Conservation (phyloP, 345 rosid genomes). For the Citrus reticulata region DNA sequence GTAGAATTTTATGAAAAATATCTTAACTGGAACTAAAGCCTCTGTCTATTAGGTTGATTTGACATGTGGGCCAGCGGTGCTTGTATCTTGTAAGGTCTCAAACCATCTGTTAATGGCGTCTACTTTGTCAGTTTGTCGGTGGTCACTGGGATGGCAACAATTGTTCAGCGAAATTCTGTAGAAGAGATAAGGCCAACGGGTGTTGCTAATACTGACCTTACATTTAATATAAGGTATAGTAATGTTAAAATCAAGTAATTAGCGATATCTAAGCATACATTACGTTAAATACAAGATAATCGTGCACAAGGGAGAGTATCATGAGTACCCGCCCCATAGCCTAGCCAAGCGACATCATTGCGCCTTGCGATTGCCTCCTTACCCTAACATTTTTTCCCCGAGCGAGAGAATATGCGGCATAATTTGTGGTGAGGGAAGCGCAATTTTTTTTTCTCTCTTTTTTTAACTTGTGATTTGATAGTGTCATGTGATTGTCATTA, state of each 20-base stretch:
- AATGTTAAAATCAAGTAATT: too few relatives aligned
- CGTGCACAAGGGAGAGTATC: too few relatives aligned
- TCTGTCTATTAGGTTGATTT: background rate
- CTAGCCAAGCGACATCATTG: conserved; percentile 3
- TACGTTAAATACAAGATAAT: too few relatives aligned
- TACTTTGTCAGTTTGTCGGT: background rate
- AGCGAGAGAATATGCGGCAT: conserved; percentile 18
- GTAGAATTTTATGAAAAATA: background rate
- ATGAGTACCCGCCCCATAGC: background rate
- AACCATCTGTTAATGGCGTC: background rate
- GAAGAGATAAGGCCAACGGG: too few relatives aligned
- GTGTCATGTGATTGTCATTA: too few relatives aligned
- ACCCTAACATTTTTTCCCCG: conserved; percentile 8
- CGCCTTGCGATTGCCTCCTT: background rate
- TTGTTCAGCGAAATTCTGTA: too few relatives aligned
- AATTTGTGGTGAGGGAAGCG: conserved; percentile 7
- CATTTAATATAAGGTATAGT: too few relatives aligned
- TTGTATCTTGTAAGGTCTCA: background rate
- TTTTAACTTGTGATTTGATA: too few relatives aligned
- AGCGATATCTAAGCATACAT: too few relatives aligned
- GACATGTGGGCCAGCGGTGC: background rate
- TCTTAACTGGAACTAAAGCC: background rate
- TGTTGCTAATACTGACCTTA: too few relatives aligned
- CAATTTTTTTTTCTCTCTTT: too few relatives aligned
- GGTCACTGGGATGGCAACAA: background rate